Conservation (phyloP, 2,329 filamentous ascomycete genomes). For the Epichloe gansuensis region DNA sequence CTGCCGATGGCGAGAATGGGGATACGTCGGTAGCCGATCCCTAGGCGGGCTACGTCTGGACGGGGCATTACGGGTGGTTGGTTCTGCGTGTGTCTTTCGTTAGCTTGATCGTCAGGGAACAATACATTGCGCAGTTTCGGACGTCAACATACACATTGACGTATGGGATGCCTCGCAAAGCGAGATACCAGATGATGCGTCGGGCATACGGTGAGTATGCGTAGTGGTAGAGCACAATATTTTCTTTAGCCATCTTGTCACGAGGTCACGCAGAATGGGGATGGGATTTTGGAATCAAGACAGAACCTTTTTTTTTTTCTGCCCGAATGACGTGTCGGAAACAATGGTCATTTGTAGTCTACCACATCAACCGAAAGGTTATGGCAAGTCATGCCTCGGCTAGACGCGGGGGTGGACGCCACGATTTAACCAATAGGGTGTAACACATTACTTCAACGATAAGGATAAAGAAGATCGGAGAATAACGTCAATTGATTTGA, state of each 20-base stretch:
- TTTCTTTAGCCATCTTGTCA: slow-evolving; percentile 10
- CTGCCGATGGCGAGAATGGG: slow-evolving; percentile 54
- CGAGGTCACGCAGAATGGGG: background rate
- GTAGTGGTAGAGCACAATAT: slow-evolving; percentile 55
- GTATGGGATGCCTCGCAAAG: slow-evolving; percentile 52
- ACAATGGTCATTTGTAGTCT: background rate
- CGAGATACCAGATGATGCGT: slow-evolving; percentile 55
- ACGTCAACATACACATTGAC: slow-evolving; percentile 45
- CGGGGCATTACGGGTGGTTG: slow-evolving; percentile 57
- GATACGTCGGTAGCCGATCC: slow-evolving; percentile 56
- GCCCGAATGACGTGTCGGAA: background rate
- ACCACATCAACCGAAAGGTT: background rate
- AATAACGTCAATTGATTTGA: background rate
- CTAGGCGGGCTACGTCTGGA: slow-evolving; percentile 48
- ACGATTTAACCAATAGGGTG: background rate
- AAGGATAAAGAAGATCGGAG: background rate
- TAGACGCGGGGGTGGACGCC: background rate
- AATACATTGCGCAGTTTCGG: too few species aligned
- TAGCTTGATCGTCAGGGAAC: too few species aligned
- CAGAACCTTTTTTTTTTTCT: too few species aligned
- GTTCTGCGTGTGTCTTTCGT: slow-evolving; percentile 26
- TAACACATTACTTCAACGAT: background rate
- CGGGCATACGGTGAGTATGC: slow-evolving; percentile 51
- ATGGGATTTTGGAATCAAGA: background rate
- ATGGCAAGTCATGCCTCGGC: background rate